Conservation (phyloP, 345 rosid genomes). For the Punica granatum region DNA sequence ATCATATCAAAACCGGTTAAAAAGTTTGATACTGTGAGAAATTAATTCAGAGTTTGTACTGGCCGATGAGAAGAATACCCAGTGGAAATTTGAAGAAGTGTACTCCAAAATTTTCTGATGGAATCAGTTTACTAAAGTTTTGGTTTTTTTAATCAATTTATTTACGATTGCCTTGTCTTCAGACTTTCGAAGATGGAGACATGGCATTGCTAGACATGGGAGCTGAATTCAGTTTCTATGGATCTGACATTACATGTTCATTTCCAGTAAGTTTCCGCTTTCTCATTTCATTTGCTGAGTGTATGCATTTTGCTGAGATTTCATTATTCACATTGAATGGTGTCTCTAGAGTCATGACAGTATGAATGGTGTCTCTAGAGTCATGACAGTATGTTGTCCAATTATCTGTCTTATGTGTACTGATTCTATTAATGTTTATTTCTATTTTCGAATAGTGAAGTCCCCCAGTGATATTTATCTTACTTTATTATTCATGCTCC, state of each 20-base stretch:
- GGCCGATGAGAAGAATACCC: background rate
- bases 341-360: too few relatives aligned
- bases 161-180: conserved; percentile 21
- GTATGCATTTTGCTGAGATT: background rate
- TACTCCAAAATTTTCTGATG: background rate
- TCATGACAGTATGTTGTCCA: too few relatives aligned
- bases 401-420: background rate
- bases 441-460: background rate
- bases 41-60: background rate
- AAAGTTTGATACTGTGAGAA: background rate
- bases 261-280: conserved; percentile 59
- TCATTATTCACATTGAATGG: too few relatives aligned
- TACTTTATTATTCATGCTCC: background rate
- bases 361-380: too few relatives aligned
- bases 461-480: background rate
- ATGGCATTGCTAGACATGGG: conserved; percentile 98
- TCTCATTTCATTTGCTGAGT: background rate
- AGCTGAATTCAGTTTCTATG: conserved; percentile 84
- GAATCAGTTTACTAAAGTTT: background rate
- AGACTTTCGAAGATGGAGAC: conserved; percentile 81
- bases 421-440: background rate
- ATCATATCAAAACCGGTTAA: background rate
- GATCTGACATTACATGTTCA: conserved; percentile 93
- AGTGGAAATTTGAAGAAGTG: background rate
- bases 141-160: background rate